phyloP scores from a whole-genome alignment of 768 basidiomycete genomes.

The Serendipita sp. region DNA sequence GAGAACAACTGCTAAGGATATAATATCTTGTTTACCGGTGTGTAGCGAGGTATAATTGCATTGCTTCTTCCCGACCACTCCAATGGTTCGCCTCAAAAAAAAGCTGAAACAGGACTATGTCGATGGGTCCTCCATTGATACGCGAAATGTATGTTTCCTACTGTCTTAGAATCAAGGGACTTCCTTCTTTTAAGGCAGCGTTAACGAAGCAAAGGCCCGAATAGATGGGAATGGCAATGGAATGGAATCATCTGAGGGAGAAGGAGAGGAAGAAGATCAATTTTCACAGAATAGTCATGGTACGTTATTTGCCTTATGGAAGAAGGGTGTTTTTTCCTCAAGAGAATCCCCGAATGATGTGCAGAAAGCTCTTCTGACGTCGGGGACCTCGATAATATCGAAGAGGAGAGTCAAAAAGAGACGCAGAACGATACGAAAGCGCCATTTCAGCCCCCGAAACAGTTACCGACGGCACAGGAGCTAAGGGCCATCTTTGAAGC shows the following conservation, averaged over 20 bases:
- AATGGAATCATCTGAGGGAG: not conserved
- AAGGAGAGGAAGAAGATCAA: not conserved
- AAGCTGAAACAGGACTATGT: not conserved
- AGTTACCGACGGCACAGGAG: constrained; percentile 24
- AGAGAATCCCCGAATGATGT: not conserved
- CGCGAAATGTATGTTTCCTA: not conserved
- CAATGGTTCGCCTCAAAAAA: not conserved
- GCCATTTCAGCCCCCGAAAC: not conserved
- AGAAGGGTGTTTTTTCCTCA: not conserved
- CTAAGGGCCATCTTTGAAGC: constrained; percentile 58
- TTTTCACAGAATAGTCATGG: not conserved
- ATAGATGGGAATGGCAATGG: not conserved
- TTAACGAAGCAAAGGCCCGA: not conserved
- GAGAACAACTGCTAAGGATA: no score
- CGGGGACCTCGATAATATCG: not conserved
- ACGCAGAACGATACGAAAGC: not conserved
- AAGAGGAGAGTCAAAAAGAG: not conserved
- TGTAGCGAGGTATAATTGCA: no score
- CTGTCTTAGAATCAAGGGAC: not conserved
- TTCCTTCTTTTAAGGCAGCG: not conserved
- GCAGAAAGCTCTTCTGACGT: no score
- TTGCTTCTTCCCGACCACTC: no score
- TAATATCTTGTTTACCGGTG: no score
- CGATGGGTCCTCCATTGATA: not conserved
- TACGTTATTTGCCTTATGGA: not conserved